phyloP scores from a whole-genome alignment of 768 basidiomycete species.

The Collybia sordida region DNA sequence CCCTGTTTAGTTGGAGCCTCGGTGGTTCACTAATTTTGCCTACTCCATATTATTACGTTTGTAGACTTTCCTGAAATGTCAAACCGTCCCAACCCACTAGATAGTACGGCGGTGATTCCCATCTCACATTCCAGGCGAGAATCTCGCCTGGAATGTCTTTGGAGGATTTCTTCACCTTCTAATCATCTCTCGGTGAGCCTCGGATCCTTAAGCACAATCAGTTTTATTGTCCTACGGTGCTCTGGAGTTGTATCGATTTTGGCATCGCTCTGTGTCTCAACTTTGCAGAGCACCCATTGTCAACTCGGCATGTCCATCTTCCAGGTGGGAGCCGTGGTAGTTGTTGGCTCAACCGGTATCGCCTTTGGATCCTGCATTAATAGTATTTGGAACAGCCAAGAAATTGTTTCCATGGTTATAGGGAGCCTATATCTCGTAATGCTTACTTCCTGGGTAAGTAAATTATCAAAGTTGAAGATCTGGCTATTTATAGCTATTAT shows the following conservation, averaged over 20 bases:
- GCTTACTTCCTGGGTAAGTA: conserved; percentile 10
- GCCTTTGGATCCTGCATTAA: conserved; percentile 9
- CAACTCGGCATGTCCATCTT: conserved; percentile 8
- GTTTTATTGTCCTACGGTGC: conserved; percentile 11
- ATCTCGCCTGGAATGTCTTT: conserved; percentile 13
- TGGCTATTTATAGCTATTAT: neutral
- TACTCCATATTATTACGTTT: too few relatives aligned
- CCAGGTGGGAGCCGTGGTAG: conserved; percentile 5
- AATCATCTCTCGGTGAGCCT: conserved; percentile 8
- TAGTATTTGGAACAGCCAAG: conserved; percentile 4
- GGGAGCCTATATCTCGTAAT: conserved; percentile 3
- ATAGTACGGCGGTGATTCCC: conserved; percentile 4
- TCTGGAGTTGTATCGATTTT: conserved; percentile 11
- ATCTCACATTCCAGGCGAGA: too few relatives aligned
- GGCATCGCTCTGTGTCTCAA: conserved; percentile 11
- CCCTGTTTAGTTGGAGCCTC: too few relatives aligned
- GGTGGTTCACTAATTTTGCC: too few relatives aligned
- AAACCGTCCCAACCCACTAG: too few relatives aligned
- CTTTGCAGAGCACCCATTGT: conserved; percentile 10
- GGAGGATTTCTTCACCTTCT: conserved; percentile 8
- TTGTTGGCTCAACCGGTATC: conserved; percentile 6
- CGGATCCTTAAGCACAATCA: neutral
- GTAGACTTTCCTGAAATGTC: too few relatives aligned
- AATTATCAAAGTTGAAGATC: too few relatives aligned
- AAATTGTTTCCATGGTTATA: neutral